phyloP scores from a whole-genome alignment of 1,284 basidiomycete species.

The Coriolopsis trogii region DNA sequence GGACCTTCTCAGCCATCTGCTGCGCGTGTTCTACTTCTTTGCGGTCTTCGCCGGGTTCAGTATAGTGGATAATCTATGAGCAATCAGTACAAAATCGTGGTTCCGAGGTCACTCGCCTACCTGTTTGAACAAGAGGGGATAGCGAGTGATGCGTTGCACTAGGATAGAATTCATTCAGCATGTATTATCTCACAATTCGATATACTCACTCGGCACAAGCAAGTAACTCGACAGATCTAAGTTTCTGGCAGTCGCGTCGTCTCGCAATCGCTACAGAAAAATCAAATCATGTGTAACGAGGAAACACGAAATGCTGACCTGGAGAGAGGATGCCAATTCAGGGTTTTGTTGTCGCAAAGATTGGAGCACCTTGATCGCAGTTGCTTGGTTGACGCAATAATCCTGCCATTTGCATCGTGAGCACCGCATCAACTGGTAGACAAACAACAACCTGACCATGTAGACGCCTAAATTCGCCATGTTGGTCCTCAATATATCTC shows the following conservation, averaged over 20 bases:
- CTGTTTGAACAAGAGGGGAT: conserved; percentile 87
- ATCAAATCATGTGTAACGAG: background rate
- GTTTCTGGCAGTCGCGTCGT: conserved; percentile 78
- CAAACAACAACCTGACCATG: conserved; percentile 49
- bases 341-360: conserved; percentile 72
- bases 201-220: conserved; percentile 81
- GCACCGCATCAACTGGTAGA: background rate
- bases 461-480: conserved; percentile 82
- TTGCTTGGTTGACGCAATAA: conserved; percentile 90
- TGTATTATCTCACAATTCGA: background rate
- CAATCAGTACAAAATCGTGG: background rate
- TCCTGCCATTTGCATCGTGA: conserved; percentile 49
- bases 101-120: conserved; percentile 36
- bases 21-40: conserved; percentile 58
- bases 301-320: conserved; percentile 45
- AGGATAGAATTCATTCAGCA: background rate
- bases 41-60: conserved; percentile 64
- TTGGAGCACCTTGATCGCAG: conserved; percentile 79
- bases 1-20: conserved; percentile 69
- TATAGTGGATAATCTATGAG: conserved; percentile 77
- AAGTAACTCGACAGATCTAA: conserved; percentile 91
- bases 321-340: conserved; percentile 66
- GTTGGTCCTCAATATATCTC: conserved; percentile 80
- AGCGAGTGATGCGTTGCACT: conserved; percentile 96
- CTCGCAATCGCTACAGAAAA: conserved; percentile 57